Percentiles rank a stretch among this genome's conserved stretches.
Conservation (phyloP, 2,329 filamentous ascomycete genomes). For the Endoconidiophora laricicola region DNA sequence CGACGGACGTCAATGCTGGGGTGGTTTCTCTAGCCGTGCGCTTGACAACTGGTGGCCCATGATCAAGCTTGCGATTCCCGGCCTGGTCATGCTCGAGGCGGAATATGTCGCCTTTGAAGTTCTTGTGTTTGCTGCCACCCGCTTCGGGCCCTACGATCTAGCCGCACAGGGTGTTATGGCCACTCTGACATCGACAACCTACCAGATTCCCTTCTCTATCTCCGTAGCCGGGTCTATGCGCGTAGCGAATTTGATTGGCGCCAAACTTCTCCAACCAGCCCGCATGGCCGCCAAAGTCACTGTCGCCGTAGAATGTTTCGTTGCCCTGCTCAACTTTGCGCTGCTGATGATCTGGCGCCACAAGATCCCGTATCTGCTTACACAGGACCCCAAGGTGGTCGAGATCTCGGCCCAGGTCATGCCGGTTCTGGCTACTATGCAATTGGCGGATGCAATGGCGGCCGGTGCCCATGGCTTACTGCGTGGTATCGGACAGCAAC, state of each 20-base stretch:
- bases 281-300: slow-evolving; percentile 66
- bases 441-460: slow-evolving; percentile 71
- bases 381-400: slow-evolving; percentile 54
- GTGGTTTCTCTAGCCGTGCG: slow-evolving; percentile 55
- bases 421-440: slow-evolving; percentile 73
- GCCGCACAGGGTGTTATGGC: slow-evolving; percentile 78
- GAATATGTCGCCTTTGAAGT: slow-evolving; percentile 91
- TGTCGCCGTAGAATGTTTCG: slow-evolving; percentile 45
- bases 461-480: slow-evolving; percentile 71
- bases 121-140: slow-evolving; percentile 65
- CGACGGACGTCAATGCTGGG: slow-evolving; percentile 66
- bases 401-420: slow-evolving; percentile 51
- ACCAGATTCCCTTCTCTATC: slow-evolving; percentile 83
- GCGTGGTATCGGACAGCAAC: slow-evolving; percentile 72
- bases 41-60: slow-evolving; percentile 59
- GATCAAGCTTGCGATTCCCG: slow-evolving; percentile 74
- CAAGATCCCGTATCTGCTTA: slow-evolving; percentile 63
- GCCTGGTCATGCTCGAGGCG: slow-evolving; percentile 84
- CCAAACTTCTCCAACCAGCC: slow-evolving; percentile 63
- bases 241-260: slow-evolving; percentile 82
- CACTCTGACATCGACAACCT: slow-evolving; percentile 63
- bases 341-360: slow-evolving; percentile 52
- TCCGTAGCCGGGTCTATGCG: slow-evolving; percentile 78
- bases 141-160: slow-evolving; percentile 61
- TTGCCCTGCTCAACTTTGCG: slow-evolving; percentile 66